Conservation (phyloP, 106 monocot species). For the Chionographis japonica region DNA sequence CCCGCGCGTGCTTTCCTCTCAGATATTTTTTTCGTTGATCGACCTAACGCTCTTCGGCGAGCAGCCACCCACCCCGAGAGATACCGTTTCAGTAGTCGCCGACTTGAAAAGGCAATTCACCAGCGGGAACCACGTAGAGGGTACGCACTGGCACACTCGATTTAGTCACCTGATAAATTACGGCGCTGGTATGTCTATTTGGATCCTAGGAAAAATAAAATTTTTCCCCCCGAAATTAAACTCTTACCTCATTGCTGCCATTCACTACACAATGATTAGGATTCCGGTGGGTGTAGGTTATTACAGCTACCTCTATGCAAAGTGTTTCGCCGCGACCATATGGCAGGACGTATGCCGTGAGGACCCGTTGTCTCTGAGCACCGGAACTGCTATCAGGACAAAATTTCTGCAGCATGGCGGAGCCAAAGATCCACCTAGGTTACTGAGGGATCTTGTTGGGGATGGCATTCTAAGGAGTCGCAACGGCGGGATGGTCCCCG, state of each 20-base stretch:
- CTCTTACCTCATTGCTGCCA: too few species aligned
- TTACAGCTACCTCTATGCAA: slow-evolving; percentile 92
- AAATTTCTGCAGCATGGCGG: slow-evolving; percentile 72
- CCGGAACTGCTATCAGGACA: slow-evolving; percentile 55
- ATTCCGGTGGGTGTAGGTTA: slow-evolving; percentile 44
- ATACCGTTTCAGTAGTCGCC: slow-evolving; percentile 45
- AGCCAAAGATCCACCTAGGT: slow-evolving; percentile 56
- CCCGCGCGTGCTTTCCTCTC: background rate
- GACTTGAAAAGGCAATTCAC: slow-evolving; percentile 67
- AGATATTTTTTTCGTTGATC: slow-evolving; percentile 80
- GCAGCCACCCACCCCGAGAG: slow-evolving; percentile 24
- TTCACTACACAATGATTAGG: background rate
- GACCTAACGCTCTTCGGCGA: slow-evolving; percentile 78
- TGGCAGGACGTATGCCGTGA: slow-evolving; percentile 75
- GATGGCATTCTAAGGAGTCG: slow-evolving; percentile 34
- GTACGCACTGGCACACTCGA: slow-evolving; percentile 87
- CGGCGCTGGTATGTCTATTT: slow-evolving; percentile 59
- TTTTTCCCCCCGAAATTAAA: background rate
- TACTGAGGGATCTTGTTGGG: slow-evolving; percentile 60
- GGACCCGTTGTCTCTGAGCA: slow-evolving; percentile 61
- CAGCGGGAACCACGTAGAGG: slow-evolving; percentile 74
- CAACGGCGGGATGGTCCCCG: slow-evolving; percentile 61
- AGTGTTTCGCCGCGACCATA: slow-evolving; percentile 83
- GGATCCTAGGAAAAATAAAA: background rate
- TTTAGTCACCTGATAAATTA: slow-evolving; percentile 91